Percentiles rank a stretch among this genome's conserved stretches.
Conservation (phyloP, 1,139 yeast species). For the Blastobotrys arbuscula region DNA sequence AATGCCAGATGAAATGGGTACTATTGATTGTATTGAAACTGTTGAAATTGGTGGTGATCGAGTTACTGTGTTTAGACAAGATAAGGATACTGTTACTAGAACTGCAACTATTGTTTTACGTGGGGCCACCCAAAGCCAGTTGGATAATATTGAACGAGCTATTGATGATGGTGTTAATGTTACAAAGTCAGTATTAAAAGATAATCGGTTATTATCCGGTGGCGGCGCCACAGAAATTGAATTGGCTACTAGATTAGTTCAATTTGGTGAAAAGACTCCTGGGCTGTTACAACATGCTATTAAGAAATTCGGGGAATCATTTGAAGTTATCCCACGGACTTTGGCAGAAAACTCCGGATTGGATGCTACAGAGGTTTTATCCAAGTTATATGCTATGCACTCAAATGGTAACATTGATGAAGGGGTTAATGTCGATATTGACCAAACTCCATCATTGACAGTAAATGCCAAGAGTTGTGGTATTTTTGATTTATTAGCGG, state of each 20-base stretch:
- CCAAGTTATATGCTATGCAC: constrained; percentile 85
- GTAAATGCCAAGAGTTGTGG: constrained; percentile 64
- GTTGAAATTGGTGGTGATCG: constrained; percentile 96
- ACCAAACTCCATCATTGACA: constrained; percentile 56
- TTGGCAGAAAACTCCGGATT: constrained; percentile 93
- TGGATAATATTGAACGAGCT: constrained; percentile 95
- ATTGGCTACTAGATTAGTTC: constrained; percentile 69
- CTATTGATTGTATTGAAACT: constrained; percentile 81
- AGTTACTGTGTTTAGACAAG: constrained; percentile 90
- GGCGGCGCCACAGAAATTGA: constrained; percentile 98
- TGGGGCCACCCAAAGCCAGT: constrained; percentile 93
- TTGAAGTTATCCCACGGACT: constrained; percentile 89
- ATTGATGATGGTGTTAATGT: constrained; percentile 96
- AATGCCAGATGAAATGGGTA: constrained; percentile 89
- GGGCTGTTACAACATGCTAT: constrained; percentile 91
- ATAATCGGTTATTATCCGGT: constrained; percentile 78
- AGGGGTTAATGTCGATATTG: constrained; percentile 65
- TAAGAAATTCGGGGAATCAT: constrained; percentile 89
- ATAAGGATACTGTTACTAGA: constrained; percentile 45
- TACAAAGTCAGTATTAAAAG: constrained; percentile 81
- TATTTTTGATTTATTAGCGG: constrained; percentile 71
- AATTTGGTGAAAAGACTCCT: constrained; percentile 88
- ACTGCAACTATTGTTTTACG: constrained; percentile 91
- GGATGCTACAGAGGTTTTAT: constrained; percentile 81
- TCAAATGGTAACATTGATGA: constrained; percentile 37